Evolutionary conservation across 139 green algal species (phyloP).

Genomic region (Picochlorum sp.): DNA sequence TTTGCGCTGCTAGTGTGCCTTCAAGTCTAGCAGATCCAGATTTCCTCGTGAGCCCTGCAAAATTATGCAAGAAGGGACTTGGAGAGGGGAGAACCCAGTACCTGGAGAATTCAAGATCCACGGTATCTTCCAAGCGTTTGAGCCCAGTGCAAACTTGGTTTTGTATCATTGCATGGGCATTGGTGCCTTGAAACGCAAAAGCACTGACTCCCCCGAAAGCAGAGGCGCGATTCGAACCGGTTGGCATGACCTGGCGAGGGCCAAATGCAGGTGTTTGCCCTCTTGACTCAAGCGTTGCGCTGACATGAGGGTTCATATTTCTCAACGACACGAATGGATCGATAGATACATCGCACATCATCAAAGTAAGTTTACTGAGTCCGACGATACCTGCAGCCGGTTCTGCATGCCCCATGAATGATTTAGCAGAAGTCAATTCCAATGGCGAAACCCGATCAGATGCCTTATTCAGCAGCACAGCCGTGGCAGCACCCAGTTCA

Average conservation of each 20-base stretch:
- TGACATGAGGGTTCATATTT: conserved; percentile 49
- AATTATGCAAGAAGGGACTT: conserved; percentile 11
- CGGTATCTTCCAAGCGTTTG: neutral
- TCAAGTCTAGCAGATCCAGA: neutral
- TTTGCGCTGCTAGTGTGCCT: neutral
- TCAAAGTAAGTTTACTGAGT: conserved; percentile 40
- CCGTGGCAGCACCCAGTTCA: conserved; percentile 60
- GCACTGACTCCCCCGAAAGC: conserved; percentile 46
- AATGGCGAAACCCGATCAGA: conserved; percentile 26
- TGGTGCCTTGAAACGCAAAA: conserved; percentile 76
- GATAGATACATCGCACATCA: conserved; percentile 12
- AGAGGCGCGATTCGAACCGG: neutral
- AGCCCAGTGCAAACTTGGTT: neutral
- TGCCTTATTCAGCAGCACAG: conserved; percentile 15
- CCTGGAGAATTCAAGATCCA: neutral
- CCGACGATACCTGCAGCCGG: conserved; percentile 68
- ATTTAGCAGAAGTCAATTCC: conserved; percentile 66
- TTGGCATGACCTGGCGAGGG: neutral
- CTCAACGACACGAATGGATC: conserved; percentile 49
- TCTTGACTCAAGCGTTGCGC: conserved; percentile 23
- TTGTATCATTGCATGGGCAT: conserved; percentile 39
- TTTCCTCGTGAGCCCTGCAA: neutral
- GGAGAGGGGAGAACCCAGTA: conserved; percentile 29
- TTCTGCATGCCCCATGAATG: conserved; percentile 73
- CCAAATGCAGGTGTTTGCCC: conserved; percentile 15